Evolutionary conservation across 371 early-diverging fungal genomes (phyloP).

Genomic region (Syncephalis plumigaleata): DNA sequence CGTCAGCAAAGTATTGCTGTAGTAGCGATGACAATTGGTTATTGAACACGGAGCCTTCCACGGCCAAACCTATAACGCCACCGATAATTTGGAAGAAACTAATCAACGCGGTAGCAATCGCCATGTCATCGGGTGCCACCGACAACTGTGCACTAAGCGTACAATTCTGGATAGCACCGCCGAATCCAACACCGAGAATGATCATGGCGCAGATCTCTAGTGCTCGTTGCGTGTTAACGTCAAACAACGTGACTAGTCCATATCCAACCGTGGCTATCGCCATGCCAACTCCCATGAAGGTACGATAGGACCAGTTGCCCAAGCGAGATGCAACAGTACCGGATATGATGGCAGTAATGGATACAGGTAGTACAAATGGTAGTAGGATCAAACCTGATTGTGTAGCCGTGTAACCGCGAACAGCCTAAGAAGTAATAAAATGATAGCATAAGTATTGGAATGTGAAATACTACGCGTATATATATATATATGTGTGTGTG

Average conservation of each 20-base stretch:
- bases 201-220: constrained; percentile 33
- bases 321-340: constrained; percentile 19
- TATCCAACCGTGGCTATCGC: constrained; percentile 18
- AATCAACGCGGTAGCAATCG: constrained; percentile 39
- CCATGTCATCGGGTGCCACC: constrained; percentile 29
- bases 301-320: constrained; percentile 9
- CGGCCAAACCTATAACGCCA: constrained; percentile 46
- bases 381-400: constrained; percentile 45
- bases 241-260: constrained; percentile 26
- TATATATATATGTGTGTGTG: too few species aligned
- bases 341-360: constrained; percentile 11
- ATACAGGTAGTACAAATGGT: constrained; percentile 30
- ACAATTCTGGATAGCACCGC: constrained; percentile 31
- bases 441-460: not conserved
- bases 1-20: too few species aligned
- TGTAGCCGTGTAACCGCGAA: constrained; percentile 14
- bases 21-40: constrained; percentile 12
- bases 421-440: not conserved
- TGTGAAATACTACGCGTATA: too few species aligned
- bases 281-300: constrained; percentile 21
- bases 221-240: constrained; percentile 16
- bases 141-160: constrained; percentile 37
- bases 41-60: constrained; percentile 28
- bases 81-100: constrained; percentile 44
- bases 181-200: constrained; percentile 41